Evolutionary conservation across 164 flowering plant species (phyloP), one percentile per base, ranked within the genome.

Genomic region (Malania oleifera): DNA sequence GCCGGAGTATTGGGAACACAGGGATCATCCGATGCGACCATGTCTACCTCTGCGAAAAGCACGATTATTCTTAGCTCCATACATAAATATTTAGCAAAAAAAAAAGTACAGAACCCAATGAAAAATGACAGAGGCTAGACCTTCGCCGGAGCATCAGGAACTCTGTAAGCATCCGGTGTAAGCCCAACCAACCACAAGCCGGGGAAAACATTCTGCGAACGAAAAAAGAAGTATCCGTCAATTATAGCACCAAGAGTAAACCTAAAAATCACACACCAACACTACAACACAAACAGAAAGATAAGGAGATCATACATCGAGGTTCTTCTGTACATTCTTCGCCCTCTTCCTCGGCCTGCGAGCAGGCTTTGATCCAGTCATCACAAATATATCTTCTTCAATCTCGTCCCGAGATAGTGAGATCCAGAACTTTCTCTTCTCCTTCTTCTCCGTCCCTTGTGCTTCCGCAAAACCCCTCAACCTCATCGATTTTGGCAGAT

Each of bases 321-420:
- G 73, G 35, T 70, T 73, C 52, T 82, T 84, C 81, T 84, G 87
- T 24, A 79, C 70, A 46, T 35, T 74, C 61, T 57, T 80, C 18
- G 83, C 65, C 34, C 91, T 56, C 65, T 74, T 80, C 63, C 43
- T 73, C 11, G 87, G 87, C 46, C 81, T 54, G 18, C 91, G 71
- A 47, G 83, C 57, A 8, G 84, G 83, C 49, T 70, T 80, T 1
- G 80, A 72, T 34, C 91, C 91, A 1, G 84, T 84, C 73, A 84
- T 56, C 22, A 65, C 39, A 20, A 77, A 82, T 1, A 84, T 41
- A 40, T 82, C 91, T 55, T 82, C 87, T 57, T 84, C 91, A 65
- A 82, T 84, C 76, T 84, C 91, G 12, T 82, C 91, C 60, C 60
- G 74, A 15, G 91, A 82, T 47, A 84, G 64, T 11, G 87, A 70